Evolutionary conservation across 2,329 filamentous ascomycete species (phyloP).

Genomic region (Beauveria sp.): DNA sequence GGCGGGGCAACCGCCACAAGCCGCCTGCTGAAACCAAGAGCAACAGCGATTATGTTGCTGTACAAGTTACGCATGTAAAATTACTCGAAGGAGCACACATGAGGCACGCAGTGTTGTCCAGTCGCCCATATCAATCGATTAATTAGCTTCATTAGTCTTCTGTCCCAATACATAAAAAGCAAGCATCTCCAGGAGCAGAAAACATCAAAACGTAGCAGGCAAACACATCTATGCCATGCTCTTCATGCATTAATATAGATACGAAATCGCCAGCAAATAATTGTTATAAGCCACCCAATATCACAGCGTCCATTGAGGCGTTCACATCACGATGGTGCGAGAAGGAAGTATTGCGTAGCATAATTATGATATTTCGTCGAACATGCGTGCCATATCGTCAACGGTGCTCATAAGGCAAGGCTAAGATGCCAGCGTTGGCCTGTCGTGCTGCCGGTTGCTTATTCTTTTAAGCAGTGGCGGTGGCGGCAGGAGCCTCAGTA

Average conservation of each 20-base stretch:
- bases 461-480: conserved; percentile 23
- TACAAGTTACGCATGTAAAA: background rate
- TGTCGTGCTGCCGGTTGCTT: conserved; percentile 9
- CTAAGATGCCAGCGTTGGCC: conserved; percentile 1
- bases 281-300: conserved; percentile 13
- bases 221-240: conserved; percentile 4
- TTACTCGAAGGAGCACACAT: background rate
- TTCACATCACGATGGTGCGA: conserved; percentile 2
- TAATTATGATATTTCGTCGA: conserved; percentile 29
- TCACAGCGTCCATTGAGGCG: background rate
- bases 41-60: background rate
- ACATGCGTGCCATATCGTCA: conserved; percentile 33
- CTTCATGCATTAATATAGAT: conserved; percentile 9
- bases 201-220: conserved; percentile 1
- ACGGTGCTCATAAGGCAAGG: conserved; percentile 21
- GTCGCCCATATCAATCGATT: background rate
- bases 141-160: conserved; percentile 4
- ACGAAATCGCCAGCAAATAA: conserved; percentile 10
- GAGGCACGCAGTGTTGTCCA: background rate
- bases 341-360: background rate
- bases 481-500: conserved; percentile 21
- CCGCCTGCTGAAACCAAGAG: background rate
- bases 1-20: conserved; percentile 10
- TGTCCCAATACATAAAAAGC: conserved; percentile 1
- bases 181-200: conserved; percentile 1